Evolutionary conservation across 352 stramenopile species (phyloP).

Genomic region (Aphanomyces astaci): DNA sequence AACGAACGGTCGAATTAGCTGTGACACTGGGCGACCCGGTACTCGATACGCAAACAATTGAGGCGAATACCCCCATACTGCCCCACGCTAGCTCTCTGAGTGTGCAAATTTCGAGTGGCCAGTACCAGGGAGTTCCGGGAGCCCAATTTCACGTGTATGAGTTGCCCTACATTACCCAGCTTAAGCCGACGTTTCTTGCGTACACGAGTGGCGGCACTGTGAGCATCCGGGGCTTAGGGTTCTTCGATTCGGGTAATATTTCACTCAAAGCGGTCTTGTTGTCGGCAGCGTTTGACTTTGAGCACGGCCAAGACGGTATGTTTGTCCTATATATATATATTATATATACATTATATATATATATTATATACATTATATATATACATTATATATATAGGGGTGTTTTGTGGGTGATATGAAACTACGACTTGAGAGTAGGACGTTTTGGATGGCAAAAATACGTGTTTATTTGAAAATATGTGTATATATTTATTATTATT

Average conservation of each 20-base stretch:
- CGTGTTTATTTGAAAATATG: no score
- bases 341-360: no score
- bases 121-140: background rate
- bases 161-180: background rate
- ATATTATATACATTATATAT: no score
- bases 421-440: no score
- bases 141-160: slow-evolving; percentile 16
- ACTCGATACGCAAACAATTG: slow-evolving; percentile 4
- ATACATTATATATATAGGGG: no score
- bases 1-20: background rate
- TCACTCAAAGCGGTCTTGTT: background rate
- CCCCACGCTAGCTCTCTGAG: background rate
- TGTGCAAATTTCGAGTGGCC: slow-evolving; percentile 12
- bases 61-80: background rate
- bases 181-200: slow-evolving; percentile 5
- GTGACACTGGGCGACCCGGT: background rate
- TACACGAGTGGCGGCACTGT: slow-evolving; percentile 15
- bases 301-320: slow-evolving; percentile 1
- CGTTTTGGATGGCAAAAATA: no score
- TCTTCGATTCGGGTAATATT: slow-evolving; percentile 19
- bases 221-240: background rate
- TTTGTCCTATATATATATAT: no score
- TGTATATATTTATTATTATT: no score
- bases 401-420: no score
- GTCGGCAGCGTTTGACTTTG: slow-evolving; percentile 1